phyloP scores from a whole-genome alignment of 1,284 basidiomycete genomes.

The Leucocoprinus gongylophorus region DNA sequence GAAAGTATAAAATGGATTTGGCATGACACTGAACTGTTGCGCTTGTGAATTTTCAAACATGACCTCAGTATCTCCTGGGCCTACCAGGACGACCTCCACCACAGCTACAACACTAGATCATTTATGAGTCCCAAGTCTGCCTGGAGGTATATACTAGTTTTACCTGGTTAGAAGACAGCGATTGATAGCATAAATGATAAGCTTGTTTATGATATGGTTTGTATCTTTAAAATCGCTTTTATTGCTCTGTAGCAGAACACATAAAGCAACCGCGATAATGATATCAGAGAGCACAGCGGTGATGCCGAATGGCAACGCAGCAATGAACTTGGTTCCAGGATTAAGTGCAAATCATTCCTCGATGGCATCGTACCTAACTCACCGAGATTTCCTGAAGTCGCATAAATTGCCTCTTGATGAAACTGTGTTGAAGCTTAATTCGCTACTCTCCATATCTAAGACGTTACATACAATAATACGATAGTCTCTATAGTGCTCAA shows the following conservation, averaged over 20 bases:
- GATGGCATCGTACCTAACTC: constrained; percentile 8
- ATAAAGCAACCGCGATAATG: constrained; percentile 33
- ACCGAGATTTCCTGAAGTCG: constrained; percentile 29
- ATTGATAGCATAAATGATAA: constrained; percentile 41
- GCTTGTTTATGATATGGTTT: constrained; percentile 34
- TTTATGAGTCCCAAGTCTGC: neutral
- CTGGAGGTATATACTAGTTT: neutral
- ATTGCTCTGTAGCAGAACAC: constrained; percentile 31
- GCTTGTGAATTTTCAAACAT: neutral
- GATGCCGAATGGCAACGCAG: constrained; percentile 35
- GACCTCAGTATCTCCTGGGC: constrained; percentile 5
- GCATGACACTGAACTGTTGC: constrained; percentile 30
- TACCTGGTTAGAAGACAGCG: constrained; percentile 41
- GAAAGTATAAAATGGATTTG: constrained; percentile 36
- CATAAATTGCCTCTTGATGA: constrained; percentile 27
- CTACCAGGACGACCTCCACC: constrained; percentile 33
- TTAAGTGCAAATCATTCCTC: neutral
- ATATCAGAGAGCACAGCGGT: constrained; percentile 37
- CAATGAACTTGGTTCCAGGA: constrained; percentile 18
- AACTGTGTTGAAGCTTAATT: constrained; percentile 20
- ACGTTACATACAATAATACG: constrained; percentile 26
- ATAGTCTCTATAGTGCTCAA: constrained; percentile 26
- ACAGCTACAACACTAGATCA: constrained; percentile 25
- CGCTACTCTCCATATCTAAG: neutral
- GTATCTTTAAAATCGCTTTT: constrained; percentile 34